Base-by-base conservation (phyloP, 495 filamentous ascomycete species). In the Gamarada debralockiae region DNA sequence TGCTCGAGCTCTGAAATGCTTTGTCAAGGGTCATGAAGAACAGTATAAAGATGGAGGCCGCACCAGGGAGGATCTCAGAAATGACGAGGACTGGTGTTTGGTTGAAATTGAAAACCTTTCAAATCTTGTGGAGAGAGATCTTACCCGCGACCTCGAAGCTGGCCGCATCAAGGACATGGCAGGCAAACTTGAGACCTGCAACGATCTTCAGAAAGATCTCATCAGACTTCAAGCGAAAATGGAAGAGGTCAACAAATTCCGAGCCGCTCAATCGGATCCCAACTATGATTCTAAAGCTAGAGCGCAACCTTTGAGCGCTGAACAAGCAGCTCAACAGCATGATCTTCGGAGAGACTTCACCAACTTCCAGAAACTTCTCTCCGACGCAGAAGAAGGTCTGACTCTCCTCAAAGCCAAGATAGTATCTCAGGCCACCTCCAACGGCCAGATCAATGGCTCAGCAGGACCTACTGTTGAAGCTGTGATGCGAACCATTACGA, bases 401-500 rank as follows among this genome's bases (percentile, higher is more conserved):
- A 84, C 85, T 0, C 60, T 96, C 42, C 78, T 97, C n/a, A 84
- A 85, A 56, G 83, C 91, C 2, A 87, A 84, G 58, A 73, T 97
- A 20, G 84, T 87, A 1, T 76, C 80, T 14, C 74, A 75, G 1
- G 65, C 68, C 9, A 67, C 69, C 25, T 71, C 72, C 18, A 68
- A 62, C 13, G 69, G 73, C 33, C 70, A 68, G 37, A 70, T 65
- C n/a, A 64, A 55, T 50, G 62, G 67, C 1, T 65, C 60, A 21
- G 49, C 66, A 12, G 63, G 68, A 1, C 95, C 93, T 2, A 97
- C 92, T 0, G 86, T 96, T 1, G 95, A 97, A 57, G 89, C 90
- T 7, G 90, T 97, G 17, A 81, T 88, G 38, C 87, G 86, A 44
- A 97, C 95, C 5, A 95, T 99, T 56, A 73, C 73, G 47, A 96